A percentile compares a stretch with the other conserved stretches of the same genome.
Conservation (phyloP, 805 yeast genomes). For the Metschnikowia rubicola region DNA sequence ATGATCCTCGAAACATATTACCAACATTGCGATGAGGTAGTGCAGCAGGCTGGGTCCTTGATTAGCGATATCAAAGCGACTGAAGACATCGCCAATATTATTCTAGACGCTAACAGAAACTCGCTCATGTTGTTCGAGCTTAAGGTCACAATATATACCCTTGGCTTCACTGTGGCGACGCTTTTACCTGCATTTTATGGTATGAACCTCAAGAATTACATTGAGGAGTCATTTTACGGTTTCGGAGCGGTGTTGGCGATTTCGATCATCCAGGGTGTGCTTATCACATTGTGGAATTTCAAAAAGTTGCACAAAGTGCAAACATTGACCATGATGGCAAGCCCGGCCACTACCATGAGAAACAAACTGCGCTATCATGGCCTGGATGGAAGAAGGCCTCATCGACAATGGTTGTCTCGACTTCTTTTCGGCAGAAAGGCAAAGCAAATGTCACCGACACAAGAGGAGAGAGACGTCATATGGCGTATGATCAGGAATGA, state of each 20-base stretch:
- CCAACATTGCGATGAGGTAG: slow-evolving; percentile 89
- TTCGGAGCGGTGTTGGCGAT: slow-evolving; percentile 54
- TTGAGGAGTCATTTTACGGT: slow-evolving; percentile 65
- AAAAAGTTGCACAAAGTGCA: slow-evolving; percentile 59
- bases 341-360: slow-evolving; percentile 5
- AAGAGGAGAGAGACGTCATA: slow-evolving; percentile 35
- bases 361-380: slow-evolving; percentile 8
- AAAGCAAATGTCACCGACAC: slow-evolving; percentile 31
- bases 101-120: slow-evolving; percentile 87
- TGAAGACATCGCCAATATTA: slow-evolving; percentile 89
- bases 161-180: slow-evolving; percentile 84
- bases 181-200: slow-evolving; percentile 86
- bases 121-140: slow-evolving; percentile 83
- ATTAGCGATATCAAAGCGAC: slow-evolving; percentile 83
- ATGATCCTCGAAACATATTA: slow-evolving; percentile 86
- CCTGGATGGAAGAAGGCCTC: slow-evolving; percentile 3
- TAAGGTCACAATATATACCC: slow-evolving; percentile 75
- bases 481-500: slow-evolving; percentile 45
- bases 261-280: slow-evolving; percentile 51
- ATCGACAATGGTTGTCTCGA: slow-evolving; percentile 15
- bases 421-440: slow-evolving; percentile 28
- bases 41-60: slow-evolving; percentile 82
- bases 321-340: slow-evolving; percentile 56
- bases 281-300: slow-evolving; percentile 56
- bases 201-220: slow-evolving; percentile 76